phyloP scores from a whole-genome alignment of 371 early-diverging fungal genomes.

The Mucor sp. region DNA sequence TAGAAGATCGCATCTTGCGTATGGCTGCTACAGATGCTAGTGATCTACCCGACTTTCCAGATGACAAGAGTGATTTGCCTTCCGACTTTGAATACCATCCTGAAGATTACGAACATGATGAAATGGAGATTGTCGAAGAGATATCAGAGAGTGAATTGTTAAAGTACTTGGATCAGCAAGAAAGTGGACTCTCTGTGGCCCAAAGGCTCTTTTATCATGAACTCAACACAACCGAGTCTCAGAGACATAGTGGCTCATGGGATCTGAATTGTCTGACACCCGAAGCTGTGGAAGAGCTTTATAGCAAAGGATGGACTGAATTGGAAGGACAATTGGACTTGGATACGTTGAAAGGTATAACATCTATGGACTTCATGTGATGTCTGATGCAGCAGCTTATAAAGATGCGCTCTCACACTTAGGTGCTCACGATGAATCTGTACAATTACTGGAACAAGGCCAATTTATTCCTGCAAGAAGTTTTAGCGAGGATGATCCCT shows the following conservation, averaged over 20 bases:
- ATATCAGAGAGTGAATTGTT: constrained; percentile 59
- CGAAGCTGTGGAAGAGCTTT: constrained; percentile 50
- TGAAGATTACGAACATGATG: constrained; percentile 46
- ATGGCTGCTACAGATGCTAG: constrained; percentile 18
- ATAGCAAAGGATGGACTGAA: constrained; percentile 55
- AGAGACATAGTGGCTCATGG: constrained; percentile 24
- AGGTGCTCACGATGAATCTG: constrained; percentile 42
- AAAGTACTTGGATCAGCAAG: constrained; percentile 51
- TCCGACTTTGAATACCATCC: constrained; percentile 64
- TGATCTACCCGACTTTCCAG: constrained; percentile 59
- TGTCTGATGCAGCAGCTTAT: neutral
- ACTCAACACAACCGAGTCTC: constrained; percentile 41
- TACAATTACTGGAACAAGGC: constrained; percentile 23
- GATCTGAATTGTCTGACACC: constrained; percentile 28
- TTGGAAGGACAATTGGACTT: constrained; percentile 53
- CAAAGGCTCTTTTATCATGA: constrained; percentile 56
- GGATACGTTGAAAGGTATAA: constrained; percentile 34
- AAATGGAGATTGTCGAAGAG: constrained; percentile 52
- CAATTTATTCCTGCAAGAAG: constrained; percentile 30
- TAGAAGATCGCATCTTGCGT: constrained; percentile 42
- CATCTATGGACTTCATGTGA: neutral
- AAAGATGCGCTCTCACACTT: neutral
- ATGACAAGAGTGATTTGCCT: constrained; percentile 60
- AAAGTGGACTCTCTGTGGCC: constrained; percentile 47
- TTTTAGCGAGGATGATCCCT: constrained; percentile 49